Percentiles rank a stretch among this genome's conserved stretches.
These are phyloP conservation scores for Alloteropsis semialata DNA, from an alignment of 176 grass and related monocot genomes.

Conservation along the genomic window DNA sequence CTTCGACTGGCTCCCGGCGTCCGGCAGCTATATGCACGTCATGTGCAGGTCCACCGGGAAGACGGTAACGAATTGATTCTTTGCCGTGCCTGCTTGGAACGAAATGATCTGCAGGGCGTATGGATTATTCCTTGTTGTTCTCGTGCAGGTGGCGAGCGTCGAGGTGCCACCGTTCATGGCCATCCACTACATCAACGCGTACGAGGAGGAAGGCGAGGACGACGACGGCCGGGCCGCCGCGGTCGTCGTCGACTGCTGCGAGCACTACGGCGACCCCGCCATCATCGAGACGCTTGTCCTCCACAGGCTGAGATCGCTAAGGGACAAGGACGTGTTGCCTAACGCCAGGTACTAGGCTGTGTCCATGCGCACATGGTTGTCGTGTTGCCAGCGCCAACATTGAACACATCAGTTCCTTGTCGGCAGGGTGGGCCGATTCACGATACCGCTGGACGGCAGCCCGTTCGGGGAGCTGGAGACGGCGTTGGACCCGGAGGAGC, in stretches of 20 bases:
- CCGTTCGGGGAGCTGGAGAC: slow-evolving; percentile 55
- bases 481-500: slow-evolving; percentile 72
- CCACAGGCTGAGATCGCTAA: slow-evolving; percentile 33
- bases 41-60: slow-evolving; percentile 69
- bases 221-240: slow-evolving; percentile 24
- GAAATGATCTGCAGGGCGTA: no score
- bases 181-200: slow-evolving; percentile 74
- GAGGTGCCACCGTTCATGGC: slow-evolving; percentile 67
- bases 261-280: slow-evolving; percentile 47
- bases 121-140: no score
- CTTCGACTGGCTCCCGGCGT: slow-evolving; percentile 52
- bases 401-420: no score
- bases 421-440: slow-evolving; percentile 62
- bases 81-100: no score
- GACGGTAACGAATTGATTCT: slow-evolving; percentile 23
- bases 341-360: slow-evolving; percentile 35
- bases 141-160: not conserved
- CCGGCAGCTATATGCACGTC: slow-evolving; percentile 68
- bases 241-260: slow-evolving; percentile 59
- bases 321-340: slow-evolving; percentile 43
- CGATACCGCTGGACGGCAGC: slow-evolving; percentile 77
- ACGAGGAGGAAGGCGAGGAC: slow-evolving; percentile 44
- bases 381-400: not conserved
- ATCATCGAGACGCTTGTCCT: slow-evolving; percentile 54
- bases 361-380: no score